Conservation (phyloP, 352 stramenopile species). For the Phytophthora pisi region DNA sequence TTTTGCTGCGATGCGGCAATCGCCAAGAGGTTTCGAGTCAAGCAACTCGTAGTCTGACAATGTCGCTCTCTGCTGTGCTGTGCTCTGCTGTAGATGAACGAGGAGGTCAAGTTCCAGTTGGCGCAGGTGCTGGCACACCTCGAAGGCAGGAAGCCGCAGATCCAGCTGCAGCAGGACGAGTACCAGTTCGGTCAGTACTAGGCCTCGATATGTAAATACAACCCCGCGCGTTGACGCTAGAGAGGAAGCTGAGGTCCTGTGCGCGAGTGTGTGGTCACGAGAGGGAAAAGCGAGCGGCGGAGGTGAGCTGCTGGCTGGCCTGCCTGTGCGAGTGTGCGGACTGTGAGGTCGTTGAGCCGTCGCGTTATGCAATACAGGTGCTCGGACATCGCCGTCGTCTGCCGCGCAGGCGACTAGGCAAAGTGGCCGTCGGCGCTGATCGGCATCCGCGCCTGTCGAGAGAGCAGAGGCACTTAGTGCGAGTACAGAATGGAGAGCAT, state of each 20-base stretch:
- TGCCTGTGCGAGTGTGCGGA: not conserved
- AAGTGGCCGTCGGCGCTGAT: conserved; percentile 5
- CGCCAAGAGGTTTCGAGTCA: not conserved
- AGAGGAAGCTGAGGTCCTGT: not conserved
- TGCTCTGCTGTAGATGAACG: conserved; percentile 56
- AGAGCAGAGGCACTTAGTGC: not conserved
- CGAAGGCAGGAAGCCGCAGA: conserved; percentile 49
- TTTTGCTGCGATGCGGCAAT: not conserved
- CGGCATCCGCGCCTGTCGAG: conserved; percentile 9
- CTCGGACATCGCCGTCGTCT: not conserved
- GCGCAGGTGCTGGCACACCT: conserved; percentile 76
- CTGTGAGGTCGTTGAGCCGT: not conserved
- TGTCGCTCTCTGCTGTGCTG: conserved; percentile 6
- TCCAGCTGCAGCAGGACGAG: conserved; percentile 34
- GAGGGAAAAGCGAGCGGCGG: not conserved
- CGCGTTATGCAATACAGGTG: not conserved
- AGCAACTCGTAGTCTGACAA: not conserved
- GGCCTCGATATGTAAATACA: conserved; percentile 37
- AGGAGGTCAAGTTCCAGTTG: conserved; percentile 80
- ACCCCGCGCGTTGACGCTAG: conserved; percentile 20
- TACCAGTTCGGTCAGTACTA: conserved; percentile 34
- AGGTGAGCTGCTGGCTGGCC: not conserved
- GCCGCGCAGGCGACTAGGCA: not conserved
- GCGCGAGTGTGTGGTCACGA: not conserved
- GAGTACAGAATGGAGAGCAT: conserved; percentile 1